Base-by-base conservation (phyloP, 2,329 filamentous ascomycete genomes). In the Xylaria hypoxylon region DNA sequence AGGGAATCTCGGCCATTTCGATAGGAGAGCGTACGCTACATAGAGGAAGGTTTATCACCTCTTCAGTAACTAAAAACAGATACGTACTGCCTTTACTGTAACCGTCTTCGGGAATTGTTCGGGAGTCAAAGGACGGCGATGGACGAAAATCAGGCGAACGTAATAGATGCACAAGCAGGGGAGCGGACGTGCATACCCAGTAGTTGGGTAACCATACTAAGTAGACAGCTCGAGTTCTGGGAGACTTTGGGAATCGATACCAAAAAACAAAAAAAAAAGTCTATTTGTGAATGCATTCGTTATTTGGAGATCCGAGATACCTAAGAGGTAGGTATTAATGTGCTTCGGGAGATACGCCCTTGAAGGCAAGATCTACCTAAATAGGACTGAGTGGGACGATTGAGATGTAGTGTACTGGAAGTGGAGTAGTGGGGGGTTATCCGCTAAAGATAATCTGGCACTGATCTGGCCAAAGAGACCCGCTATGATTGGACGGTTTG, bases 361-460 rank as follows among this genome's bases (percentile, higher is more conserved):
- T 24, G 35, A 28, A 28, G 22, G 42, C 35, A 42, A 10, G 28
- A 24, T 38, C 19, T 35, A 22, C 31, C 13, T 38, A 19, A 47
- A 47, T 8, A 47, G 44, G 10, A 55, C 13, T 28, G 22, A 31
- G 24, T 44, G 17, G 38, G 17, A 51, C n/a, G 40, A 24, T 17
- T 19, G 44, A 50, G 15, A 31, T 33, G 40, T 22, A 35, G 6
- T 7, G 19, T n/a, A 31, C 24, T 40, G 31, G 52, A 38, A 22
- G 35, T 55, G 59, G 44, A 51, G 22, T 26, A 44, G 52, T 51
- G 45, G 57, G 57, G 58, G n/a, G 4, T 22, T 4, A n/a, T 60
- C 48, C 11, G 51, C 33, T 60, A 50, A 61, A 61, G 63, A 62
- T 45, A 57, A 31, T 50, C n/a, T n/a, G n/a, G n/a, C n/a, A n/a